phyloP scores from a whole-genome alignment of 768 basidiomycete species.

The Tulasnella sp. region DNA sequence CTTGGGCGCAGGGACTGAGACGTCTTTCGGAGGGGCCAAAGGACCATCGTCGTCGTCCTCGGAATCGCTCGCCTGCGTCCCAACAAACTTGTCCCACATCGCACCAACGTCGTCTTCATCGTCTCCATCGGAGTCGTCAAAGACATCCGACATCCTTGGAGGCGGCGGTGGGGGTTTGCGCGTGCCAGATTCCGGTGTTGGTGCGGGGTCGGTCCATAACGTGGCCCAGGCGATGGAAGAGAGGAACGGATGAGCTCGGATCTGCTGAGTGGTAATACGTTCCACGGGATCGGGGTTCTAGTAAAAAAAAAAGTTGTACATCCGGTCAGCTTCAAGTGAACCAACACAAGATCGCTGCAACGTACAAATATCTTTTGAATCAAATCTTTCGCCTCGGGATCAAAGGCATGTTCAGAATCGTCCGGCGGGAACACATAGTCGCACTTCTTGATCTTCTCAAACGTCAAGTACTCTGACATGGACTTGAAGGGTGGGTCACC shows the following conservation, averaged over 20 bases:
- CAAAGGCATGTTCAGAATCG: constrained; percentile 62
- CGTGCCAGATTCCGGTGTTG: constrained; percentile 51
- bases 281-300: constrained; percentile 51
- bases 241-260: constrained; percentile 60
- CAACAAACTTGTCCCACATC: constrained; percentile 46
- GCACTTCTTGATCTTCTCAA: constrained; percentile 84
- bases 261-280: constrained; percentile 42
- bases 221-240: constrained; percentile 49
- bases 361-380: constrained; percentile 68
- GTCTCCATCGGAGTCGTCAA: constrained; percentile 4
- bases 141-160: background rate
- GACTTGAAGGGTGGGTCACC: constrained; percentile 90
- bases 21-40: background rate
- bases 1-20: background rate
- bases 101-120: constrained; percentile 40
- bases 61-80: background rate
- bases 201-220: constrained; percentile 58
- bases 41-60: constrained; percentile 17
- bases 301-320: background rate
- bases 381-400: constrained; percentile 71
- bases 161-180: constrained; percentile 35
- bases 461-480: constrained; percentile 85
- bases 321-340: background rate
- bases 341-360: background rate
- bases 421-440: constrained; percentile 59